Evolutionary conservation across 2,329 filamentous ascomycete species (phyloP), one percentile per base, ranked within the genome.

Genomic region (Penicillium aurantiogriseum): DNA sequence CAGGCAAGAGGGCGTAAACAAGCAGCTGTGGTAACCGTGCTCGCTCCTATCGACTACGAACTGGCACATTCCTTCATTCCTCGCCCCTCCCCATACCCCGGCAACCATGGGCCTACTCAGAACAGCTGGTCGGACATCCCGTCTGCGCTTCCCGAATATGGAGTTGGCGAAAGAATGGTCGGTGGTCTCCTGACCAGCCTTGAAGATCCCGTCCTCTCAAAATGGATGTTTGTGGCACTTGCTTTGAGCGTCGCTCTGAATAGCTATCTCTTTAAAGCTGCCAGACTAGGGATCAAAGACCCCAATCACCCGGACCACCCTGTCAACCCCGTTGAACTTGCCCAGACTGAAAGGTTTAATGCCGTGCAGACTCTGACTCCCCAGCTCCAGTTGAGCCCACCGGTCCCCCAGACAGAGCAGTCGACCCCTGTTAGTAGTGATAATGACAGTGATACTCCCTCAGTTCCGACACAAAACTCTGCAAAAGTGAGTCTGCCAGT

Each of bases 381-480:
- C 19, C 36, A 19, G 17, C 3, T 38, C 1, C 36, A 38, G 0
- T 38, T 11, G 1, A 38, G 36, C 0, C 36, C 2, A 2, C 36
- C 4, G 0, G 9, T 5, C 5, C n/a, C n/a, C 1, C 17, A 38
- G n/a, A 19, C 17, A 19, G 36, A 38, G 4, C 9, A 13, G 0
- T 19, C 2, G 3, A 11, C 8, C 1, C 36, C 17, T 19, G 0
- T 5, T n/a, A n/a, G 0, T 5, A 38, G 1, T 2, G 35, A 38
- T 5, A n/a, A 10, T 38, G 17, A 38, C 3, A 10, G 35, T 10
- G 17, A 38, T 0, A 7, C 35, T 4, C 8, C 17, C 2, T n/a
- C 3, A 8, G 3, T 3, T 1, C 8, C 8, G 1, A n/a, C 4
- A 7, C 6, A n/a, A 38, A 5, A 2, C 4, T n/a, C 35, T n/a